Base-by-base conservation (phyloP, 1,284 basidiomycete genomes). In the Microbotryum silenes-acaulis region DNA sequence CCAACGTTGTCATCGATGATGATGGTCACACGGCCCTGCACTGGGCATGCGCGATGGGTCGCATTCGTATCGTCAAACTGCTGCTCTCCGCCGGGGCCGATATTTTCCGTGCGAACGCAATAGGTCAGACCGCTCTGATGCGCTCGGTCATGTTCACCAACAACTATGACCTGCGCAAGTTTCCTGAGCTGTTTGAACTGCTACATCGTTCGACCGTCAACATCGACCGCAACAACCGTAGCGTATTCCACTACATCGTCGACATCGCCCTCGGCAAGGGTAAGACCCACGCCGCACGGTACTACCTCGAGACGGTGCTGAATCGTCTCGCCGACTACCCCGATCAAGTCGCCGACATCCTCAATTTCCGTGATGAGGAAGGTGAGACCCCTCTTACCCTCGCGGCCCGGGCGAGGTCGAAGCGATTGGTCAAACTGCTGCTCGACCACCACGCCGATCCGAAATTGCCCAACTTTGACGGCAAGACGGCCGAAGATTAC, bases 11-110 rank as follows among this genome's bases (percentile, higher is more conserved):
- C 54, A 98, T 99, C 67, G 96, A 99, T 77, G 96, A 98, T 70
- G 96, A 99, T 73, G 92, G 92, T 0, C 96, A 99, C 75, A 97
- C 94, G 0, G 86, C 96, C 23, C 78, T 99, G 21, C 96, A 99
- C 74, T 99, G 96, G 96, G 96, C 94, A 3, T 96, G 91, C 71
- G 96, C 96, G 12, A 98, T 99, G 94, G 96, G 96, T 37, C 87
- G 96, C 56, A 87, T 97, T 61, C 86, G 94, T 49, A 89, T 98
- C 66, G 91, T 98, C 71, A 98, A 97, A 76, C 81, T 98, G 6
- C 81, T 99, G 6, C 81, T 99, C 33, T 88, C 90, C 0, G 89
- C 93, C 2, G 93, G 94, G 31, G 94, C 94, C 14, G 91, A 97
- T 75, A 91, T 97, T 68, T 98, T 97, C 81, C 88, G 90, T 70